A percentile compares a stretch with the other conserved stretches of the same genome.
phyloP scores from a whole-genome alignment of 192 early-diverging fungal species.

The Rhizophagus sp. region DNA sequence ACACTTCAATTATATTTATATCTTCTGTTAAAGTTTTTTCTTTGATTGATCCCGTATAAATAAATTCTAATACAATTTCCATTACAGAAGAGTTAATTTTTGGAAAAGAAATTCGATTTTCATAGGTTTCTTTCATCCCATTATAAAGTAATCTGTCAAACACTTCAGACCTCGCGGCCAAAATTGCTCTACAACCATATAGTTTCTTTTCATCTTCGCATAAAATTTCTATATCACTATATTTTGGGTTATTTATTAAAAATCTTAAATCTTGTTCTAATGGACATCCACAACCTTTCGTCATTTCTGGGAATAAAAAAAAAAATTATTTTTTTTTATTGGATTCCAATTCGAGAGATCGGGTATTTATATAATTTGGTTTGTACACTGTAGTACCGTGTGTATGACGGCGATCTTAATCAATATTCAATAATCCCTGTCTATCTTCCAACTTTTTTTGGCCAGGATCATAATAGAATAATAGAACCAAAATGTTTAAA shows the following conservation, averaged over 20 bases:
- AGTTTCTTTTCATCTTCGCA: conserved; percentile 1
- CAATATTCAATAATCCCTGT: too few species aligned
- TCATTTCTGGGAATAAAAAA: background rate
- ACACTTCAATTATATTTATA: conserved; percentile 20
- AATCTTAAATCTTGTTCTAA: background rate
- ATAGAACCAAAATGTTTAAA: too few species aligned
- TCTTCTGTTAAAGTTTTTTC: conserved; percentile 1
- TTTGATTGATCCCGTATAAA: background rate
- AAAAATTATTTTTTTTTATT: too few species aligned
- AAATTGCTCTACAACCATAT: background rate
- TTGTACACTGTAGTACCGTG: too few species aligned
- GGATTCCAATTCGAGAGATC: too few species aligned
- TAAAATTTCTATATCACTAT: conserved; percentile 20
- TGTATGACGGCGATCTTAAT: too few species aligned
- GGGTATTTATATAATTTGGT: too few species aligned
- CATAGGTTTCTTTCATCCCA: conserved; percentile 8
- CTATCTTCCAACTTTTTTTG: too few species aligned
- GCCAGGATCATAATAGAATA: too few species aligned
- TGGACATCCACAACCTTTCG: background rate
- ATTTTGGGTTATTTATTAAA: background rate
- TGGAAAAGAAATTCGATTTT: conserved; percentile 12
- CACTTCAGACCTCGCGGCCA: conserved; percentile 20
- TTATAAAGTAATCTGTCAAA: conserved; percentile 10
- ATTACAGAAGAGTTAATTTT: conserved; percentile 11
- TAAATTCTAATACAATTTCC: conserved; percentile 20